Conservation (phyloP, 73 alveolate genomes). For the Tetrahymena thermophila region DNA sequence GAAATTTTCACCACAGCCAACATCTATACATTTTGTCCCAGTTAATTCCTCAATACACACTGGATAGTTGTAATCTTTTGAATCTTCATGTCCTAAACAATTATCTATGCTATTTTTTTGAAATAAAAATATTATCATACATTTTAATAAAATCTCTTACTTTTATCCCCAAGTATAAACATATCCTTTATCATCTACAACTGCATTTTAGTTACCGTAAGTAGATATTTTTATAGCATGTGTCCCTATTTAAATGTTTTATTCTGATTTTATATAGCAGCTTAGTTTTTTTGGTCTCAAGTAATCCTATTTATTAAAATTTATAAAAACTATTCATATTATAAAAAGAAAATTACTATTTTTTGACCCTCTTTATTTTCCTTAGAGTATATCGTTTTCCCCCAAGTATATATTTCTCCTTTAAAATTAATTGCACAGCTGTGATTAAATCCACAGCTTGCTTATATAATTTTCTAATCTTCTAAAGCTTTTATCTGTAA, state of each 20-base stretch:
- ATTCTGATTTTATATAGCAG: not conserved
- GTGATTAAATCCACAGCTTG: not conserved
- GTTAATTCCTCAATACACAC: not conserved
- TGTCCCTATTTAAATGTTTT: not conserved
- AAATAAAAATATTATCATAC: not conserved
- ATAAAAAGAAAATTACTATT: not conserved
- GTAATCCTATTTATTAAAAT: not conserved
- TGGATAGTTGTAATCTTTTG: not conserved
- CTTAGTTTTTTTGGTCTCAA: not conserved
- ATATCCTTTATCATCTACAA: not conserved
- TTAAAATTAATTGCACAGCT: not conserved
- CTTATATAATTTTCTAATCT: not conserved
- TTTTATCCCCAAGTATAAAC: not conserved
- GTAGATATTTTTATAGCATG: not conserved
- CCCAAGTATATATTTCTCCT: not conserved
- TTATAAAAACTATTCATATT: not conserved
- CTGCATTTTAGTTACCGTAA: not conserved
- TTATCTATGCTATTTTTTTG: not conserved
- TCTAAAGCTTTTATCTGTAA: not conserved
- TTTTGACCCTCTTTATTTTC: not conserved
- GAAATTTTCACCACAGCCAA: not conserved
- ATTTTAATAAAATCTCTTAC: not conserved
- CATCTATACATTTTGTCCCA: not conserved
- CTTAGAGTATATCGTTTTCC: not conserved
- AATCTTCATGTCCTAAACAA: not conserved